Percentiles rank a stretch among this genome's conserved stretches.
Evolutionary conservation across 441 rosid genomes (phyloP).

Genomic region (Pelargonium exstipulatum): DNA sequence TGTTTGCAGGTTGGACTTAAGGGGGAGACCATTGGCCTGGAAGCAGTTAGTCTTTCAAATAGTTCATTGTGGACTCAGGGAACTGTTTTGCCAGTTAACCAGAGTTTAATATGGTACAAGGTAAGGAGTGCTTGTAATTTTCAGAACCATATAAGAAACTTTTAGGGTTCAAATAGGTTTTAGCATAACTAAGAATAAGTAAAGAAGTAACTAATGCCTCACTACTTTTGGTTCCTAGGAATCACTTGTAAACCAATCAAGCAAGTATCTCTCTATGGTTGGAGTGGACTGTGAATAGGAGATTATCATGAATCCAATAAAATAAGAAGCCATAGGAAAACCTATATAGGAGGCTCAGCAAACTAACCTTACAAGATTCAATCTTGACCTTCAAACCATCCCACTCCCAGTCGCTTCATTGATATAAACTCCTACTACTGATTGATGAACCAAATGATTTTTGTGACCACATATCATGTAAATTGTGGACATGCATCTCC

Average conservation of each 20-base stretch:
- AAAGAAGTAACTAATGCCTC: background rate
- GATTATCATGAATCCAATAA: background rate
- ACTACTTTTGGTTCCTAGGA: background rate
- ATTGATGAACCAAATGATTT: background rate
- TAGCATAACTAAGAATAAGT: background rate
- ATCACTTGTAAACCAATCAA: background rate
- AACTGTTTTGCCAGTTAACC: constrained; percentile 31
- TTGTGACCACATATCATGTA: background rate
- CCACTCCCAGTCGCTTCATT: background rate
- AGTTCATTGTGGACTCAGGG: constrained; percentile 50
- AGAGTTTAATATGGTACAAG: constrained; percentile 65
- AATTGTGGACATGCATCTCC: background rate
- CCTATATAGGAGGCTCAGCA: no score
- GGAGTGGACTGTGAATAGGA: background rate
- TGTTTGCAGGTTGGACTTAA: constrained; percentile 51
- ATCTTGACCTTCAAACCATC: background rate
- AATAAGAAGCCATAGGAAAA: background rate
- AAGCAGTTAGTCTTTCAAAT: constrained; percentile 35
- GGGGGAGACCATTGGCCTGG: constrained; percentile 54
- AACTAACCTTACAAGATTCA: background rate
- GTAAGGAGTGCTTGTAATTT: constrained; percentile 19
- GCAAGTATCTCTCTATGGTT: background rate
- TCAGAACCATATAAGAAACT: background rate
- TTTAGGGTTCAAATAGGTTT: background rate
- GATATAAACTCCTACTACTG: no score